Percentiles rank a stretch among this genome's conserved stretches.
Evolutionary conservation across 2,329 filamentous ascomycete species (phyloP).

Genomic region (Pseudopithomyces chartarum): DNA sequence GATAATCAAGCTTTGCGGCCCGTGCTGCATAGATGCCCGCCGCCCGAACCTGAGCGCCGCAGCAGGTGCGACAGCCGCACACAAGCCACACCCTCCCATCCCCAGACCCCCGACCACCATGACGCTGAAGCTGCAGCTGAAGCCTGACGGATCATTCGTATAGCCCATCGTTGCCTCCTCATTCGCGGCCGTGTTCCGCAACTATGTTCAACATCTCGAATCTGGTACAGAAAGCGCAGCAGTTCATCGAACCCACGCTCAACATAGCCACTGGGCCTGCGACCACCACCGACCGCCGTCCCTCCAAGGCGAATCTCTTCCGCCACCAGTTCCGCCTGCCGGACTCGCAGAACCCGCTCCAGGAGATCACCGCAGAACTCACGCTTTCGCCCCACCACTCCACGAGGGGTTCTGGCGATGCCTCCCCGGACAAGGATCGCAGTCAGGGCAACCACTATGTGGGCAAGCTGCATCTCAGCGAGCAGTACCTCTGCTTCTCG

Average conservation of each 20-base stretch:
- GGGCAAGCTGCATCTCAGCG: conserved; percentile 90
- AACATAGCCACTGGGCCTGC: conserved; percentile 64
- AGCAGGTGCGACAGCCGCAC: conserved; percentile 1
- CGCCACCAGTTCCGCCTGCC: conserved; percentile 96
- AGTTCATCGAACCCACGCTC: conserved; percentile 88
- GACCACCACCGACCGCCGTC: conserved; percentile 72
- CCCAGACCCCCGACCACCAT: conserved; percentile 21
- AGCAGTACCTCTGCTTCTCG: conserved; percentile 95
- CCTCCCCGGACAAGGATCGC: conserved; percentile 68
- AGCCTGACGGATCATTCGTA: conserved; percentile 16
- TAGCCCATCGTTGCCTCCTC: conserved; percentile 9
- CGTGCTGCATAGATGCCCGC: not conserved
- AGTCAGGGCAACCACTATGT: conserved; percentile 83
- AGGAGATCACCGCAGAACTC: conserved; percentile 95
- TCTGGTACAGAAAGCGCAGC: conserved; percentile 94
- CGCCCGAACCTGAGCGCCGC: not conserved
- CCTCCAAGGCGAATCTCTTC: conserved; percentile 90
- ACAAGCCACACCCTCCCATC: conserved; percentile 25
- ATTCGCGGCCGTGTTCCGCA: conserved; percentile 19
- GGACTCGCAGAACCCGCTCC: conserved; percentile 86
- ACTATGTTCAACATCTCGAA: conserved; percentile 65
- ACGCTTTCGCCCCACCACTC: conserved; percentile 74
- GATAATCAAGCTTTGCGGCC: not conserved
- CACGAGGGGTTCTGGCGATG: conserved; percentile 50
- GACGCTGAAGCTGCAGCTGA: conserved; percentile 34